phyloP scores from a whole-genome alignment of 352 stramenopile species.

The Globisporangium echinulatum region DNA sequence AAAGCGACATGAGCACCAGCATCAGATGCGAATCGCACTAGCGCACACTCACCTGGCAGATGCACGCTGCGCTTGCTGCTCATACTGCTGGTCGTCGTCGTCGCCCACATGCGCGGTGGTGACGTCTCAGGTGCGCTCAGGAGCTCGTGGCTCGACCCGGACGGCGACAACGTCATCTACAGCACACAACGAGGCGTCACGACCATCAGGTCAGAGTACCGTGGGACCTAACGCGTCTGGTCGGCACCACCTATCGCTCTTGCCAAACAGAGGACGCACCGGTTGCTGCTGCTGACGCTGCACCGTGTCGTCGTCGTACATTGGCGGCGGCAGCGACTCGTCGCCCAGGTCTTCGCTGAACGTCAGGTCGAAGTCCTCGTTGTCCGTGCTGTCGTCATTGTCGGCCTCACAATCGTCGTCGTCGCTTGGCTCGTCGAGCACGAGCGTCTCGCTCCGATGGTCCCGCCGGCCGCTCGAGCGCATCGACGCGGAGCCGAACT shows the following conservation, averaged over 20 bases:
- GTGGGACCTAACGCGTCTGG: too few relatives aligned
- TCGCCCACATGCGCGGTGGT: constrained; percentile 1
- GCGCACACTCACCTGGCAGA: neutral
- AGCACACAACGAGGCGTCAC: neutral
- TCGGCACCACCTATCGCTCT: too few relatives aligned
- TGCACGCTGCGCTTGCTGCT: neutral
- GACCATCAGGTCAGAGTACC: too few relatives aligned
- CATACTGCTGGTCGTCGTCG: neutral
- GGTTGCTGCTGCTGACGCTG: too few relatives aligned
- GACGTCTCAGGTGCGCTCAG: constrained; percentile 6
- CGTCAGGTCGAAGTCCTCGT: constrained; percentile 6
- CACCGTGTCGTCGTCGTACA: constrained; percentile 8
- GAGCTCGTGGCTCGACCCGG: neutral
- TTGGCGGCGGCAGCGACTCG: constrained; percentile 13
- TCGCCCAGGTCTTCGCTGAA: constrained; percentile 11
- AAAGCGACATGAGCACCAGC: too few relatives aligned
- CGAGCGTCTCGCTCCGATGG: neutral
- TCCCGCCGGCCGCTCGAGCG: neutral
- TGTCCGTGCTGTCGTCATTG: neutral
- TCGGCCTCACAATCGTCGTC: constrained; percentile 2
- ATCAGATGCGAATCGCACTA: neutral
- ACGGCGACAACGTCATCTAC: neutral
- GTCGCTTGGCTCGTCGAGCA: constrained; percentile 13
- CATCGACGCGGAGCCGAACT: constrained; percentile 3
- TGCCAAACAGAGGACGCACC: neutral